Evolutionary conservation across 345 rosid genomes (phyloP).

Genomic region (Heritiera fomes): DNA sequence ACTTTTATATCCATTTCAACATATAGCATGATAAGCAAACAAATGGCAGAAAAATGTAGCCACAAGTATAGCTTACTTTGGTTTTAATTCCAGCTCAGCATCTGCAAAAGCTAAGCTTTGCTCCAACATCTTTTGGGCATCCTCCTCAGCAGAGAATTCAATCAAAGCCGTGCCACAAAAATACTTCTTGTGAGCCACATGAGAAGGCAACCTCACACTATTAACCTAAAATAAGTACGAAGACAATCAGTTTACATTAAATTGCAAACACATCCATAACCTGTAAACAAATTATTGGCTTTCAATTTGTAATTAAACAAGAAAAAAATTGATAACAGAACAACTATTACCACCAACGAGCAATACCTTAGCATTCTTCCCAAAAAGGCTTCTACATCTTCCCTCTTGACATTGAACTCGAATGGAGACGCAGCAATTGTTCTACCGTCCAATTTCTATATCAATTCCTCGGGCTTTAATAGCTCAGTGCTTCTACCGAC

Average conservation of each 20-base stretch:
- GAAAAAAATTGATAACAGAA: not conserved
- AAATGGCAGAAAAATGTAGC: not conserved
- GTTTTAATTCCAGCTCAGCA: constrained; percentile 63
- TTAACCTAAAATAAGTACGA: constrained; percentile 51
- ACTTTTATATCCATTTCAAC: not conserved
- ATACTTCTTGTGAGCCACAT: constrained; percentile 62
- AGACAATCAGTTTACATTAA: not conserved
- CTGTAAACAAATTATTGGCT: not conserved
- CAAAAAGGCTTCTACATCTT: constrained; percentile 71
- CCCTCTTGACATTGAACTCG: constrained; percentile 59
- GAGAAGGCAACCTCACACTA: constrained; percentile 92
- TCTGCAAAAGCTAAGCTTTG: constrained; percentile 70
- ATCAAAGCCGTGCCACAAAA: constrained; percentile 84
- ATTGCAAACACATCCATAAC: not conserved
- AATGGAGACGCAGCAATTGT: constrained; percentile 81
- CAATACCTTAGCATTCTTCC: constrained; percentile 67
- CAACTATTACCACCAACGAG: not conserved
- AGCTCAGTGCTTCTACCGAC: constrained; percentile 73
- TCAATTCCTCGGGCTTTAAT: constrained; percentile 62
- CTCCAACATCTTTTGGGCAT: constrained; percentile 57
- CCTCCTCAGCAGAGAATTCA: constrained; percentile 80
- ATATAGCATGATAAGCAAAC: constrained; percentile 7
- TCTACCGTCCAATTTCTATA: constrained; percentile 69
- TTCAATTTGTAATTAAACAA: not conserved
- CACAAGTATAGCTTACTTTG: constrained; percentile 58